Base-by-base conservation (phyloP, 192 early-diverging fungal genomes). In the Allomyces macrogynus region DNA sequence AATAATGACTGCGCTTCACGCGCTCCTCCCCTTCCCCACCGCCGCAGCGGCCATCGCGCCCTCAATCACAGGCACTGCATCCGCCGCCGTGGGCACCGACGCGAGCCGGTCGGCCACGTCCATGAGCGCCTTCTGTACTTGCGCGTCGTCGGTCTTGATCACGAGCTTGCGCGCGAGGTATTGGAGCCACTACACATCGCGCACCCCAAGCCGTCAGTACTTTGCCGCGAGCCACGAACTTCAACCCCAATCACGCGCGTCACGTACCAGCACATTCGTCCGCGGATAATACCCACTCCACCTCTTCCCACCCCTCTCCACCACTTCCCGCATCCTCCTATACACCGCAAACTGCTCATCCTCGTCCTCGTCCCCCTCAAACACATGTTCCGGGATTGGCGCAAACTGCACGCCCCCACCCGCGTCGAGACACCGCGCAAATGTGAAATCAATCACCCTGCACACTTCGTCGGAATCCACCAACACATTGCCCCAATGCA, bases 401-500 rank as follows among this genome's bases (percentile, higher is more conserved):
- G 63, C 64, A 60, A 57, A 76, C 24, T 64, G 61, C 10, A 72
- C 20, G 11, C 4, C 4, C 23, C 66, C 67, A 24, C 60, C 68
- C 27, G 26, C 43, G 60, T 7, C 61, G 16, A 22, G 5, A 32
- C 10, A 69, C 60, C 49, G 63, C 42, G 70, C 68, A 23, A 74
- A 67, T 10, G 75, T 76, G 64, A 68, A 77, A 67, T 79, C 78
- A 61, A 79, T 79, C 16, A 79, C 65, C 23, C 63, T 71, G 23
- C 23, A 54, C n/a, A 23, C 63, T 10, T 61, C 10, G 24, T 25
- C 22, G 20, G 18, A 23, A 22, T 63, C 63, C 24, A 77, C 66
- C 14, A 80, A 60, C 24, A 77, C 66, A 69, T 80, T 80, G 16
- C 78, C 78, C 78, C 78, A 80, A 60, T 80, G 78, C 63, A 80